These are phyloP conservation scores for Monascus purpureus DNA, from an alignment of 495 filamentous ascomycete species.

Conservation along the genomic window DNA sequence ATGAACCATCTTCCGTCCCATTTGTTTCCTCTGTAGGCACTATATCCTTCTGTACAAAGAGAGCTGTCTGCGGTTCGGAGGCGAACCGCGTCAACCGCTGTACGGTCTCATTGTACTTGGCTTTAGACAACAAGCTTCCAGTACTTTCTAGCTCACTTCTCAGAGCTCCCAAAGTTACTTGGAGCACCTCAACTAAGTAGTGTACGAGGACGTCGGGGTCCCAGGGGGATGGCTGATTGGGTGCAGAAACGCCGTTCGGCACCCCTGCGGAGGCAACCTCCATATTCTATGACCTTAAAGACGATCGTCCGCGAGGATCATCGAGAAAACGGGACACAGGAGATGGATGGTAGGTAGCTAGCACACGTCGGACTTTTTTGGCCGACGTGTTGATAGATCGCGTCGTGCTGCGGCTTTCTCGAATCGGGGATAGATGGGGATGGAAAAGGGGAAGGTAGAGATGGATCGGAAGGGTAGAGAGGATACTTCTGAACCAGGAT, in stretches of 20 bases:
- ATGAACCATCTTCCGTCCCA: slow-evolving; percentile 30
- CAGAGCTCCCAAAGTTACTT: slow-evolving; percentile 74
- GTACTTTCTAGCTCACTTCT: slow-evolving; percentile 61
- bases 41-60: slow-evolving; percentile 84
- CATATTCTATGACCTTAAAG: slow-evolving; percentile 23
- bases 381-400: slow-evolving; percentile 7
- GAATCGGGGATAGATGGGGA: too few species aligned
- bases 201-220: slow-evolving; percentile 56
- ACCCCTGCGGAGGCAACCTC: slow-evolving; percentile 36
- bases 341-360: background rate
- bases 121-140: slow-evolving; percentile 69
- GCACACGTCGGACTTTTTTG: background rate
- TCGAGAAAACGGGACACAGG: slow-evolving; percentile 13
- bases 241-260: slow-evolving; percentile 31
- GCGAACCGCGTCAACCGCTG: slow-evolving; percentile 83
- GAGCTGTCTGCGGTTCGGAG: slow-evolving; percentile 65
- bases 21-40: slow-evolving; percentile 39
- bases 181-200: slow-evolving; percentile 63
- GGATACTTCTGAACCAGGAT: too few species aligned
- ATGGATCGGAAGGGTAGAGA: background rate
- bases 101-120: slow-evolving; percentile 58
- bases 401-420: too few species aligned
- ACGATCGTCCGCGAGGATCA: slow-evolving; percentile 13
- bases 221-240: slow-evolving; percentile 26
- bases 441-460: background rate